Evolutionary conservation across 1,139 yeast genomes (phyloP), one percentile per base, ranked within the genome.

Genomic region (Maudiozyma humilis): DNA sequence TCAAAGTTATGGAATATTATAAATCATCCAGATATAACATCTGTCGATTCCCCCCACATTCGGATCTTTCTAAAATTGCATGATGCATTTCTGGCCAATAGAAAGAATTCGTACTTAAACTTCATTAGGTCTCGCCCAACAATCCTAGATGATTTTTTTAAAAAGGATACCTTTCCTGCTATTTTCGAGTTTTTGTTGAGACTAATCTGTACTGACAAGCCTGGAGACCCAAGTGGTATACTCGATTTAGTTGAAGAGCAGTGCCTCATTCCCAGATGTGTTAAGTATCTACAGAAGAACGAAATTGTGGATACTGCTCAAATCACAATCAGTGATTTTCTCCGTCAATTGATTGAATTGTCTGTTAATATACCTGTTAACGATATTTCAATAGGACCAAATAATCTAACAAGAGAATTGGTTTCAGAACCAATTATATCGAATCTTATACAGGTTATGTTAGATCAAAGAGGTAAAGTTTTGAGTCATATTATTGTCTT

Each of bases 401-500:
- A 91, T 60, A 87, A 85, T 57, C 72, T 91, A 46, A 87, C 95
- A 2, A 73, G 97, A 47, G 89, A 88, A 59, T 73, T 91, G 43
- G 96, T 88, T 7, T 75, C 82, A 46, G 82, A 80, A 41, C 76
- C 76, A 43, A 79, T 82, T 66, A 69, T 79, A 23, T 67, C 71
- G 37, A 68, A 70, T 44, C 71, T 91, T 42, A 79, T 93, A 41
- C 65, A 75, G 18, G 76, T 84, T 51, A 89, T 93, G 84, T 69
- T 87, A 23, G 68, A 75, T 47, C 93, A 95, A 30, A 56, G 63
- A 37, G 95, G 96, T 1, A 78, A 84, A 46, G 95, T 95, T 0
- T 70, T 91, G 51, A 86, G 94, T 25, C 87, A 89, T 44, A 95
- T 96, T 20, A 96, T 91, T 14, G 95, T 96, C 5, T 86, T 91